Conservation (phyloP, 768 basidiomycete genomes). For the Strobilomyces echinocephalus region DNA sequence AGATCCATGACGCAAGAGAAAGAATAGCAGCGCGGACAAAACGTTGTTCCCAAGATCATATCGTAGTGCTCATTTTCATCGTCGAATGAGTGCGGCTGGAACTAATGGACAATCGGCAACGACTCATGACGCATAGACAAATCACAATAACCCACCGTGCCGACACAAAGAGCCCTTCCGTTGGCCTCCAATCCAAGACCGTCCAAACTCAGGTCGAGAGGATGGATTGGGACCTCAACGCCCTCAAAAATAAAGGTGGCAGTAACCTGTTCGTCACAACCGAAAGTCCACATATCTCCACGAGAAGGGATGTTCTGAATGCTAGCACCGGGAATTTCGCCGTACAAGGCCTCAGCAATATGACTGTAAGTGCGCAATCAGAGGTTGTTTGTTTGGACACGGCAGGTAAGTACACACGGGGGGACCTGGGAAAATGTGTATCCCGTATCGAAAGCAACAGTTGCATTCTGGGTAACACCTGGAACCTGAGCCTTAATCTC, state of each 20-base stretch:
- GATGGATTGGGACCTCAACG: slow-evolving; percentile 55
- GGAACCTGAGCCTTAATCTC: slow-evolving; percentile 42
- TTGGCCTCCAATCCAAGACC: slow-evolving; percentile 6
- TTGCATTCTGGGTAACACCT: slow-evolving; percentile 42
- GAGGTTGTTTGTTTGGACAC: slow-evolving; percentile 14
- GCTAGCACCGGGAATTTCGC: slow-evolving; percentile 47
- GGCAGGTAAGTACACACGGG: slow-evolving; percentile 29
- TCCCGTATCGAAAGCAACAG: slow-evolving; percentile 64
- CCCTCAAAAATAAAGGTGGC: slow-evolving; percentile 62
- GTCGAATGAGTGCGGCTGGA: slow-evolving; percentile 60
- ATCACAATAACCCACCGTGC: slow-evolving; percentile 37
- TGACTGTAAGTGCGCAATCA: slow-evolving; percentile 28
- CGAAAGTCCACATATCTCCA: slow-evolving; percentile 54
- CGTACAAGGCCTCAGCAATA: slow-evolving; percentile 60
- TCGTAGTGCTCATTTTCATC: slow-evolving; percentile 41
- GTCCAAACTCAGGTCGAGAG: slow-evolving; percentile 50
- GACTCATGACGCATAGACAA: background rate
- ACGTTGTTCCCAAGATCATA: slow-evolving; percentile 69
- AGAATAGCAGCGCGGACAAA: slow-evolving; percentile 42
- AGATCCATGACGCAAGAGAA: background rate
- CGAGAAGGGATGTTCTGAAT: slow-evolving; percentile 35
- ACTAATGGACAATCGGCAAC: slow-evolving; percentile 36
- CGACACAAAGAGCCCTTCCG: slow-evolving; percentile 29
- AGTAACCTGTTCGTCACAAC: slow-evolving; percentile 61
- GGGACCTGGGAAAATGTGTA: slow-evolving; percentile 64